Evolutionary conservation across 495 filamentous ascomycete species (phyloP).

Genomic region (Trichoderma reesei): DNA sequence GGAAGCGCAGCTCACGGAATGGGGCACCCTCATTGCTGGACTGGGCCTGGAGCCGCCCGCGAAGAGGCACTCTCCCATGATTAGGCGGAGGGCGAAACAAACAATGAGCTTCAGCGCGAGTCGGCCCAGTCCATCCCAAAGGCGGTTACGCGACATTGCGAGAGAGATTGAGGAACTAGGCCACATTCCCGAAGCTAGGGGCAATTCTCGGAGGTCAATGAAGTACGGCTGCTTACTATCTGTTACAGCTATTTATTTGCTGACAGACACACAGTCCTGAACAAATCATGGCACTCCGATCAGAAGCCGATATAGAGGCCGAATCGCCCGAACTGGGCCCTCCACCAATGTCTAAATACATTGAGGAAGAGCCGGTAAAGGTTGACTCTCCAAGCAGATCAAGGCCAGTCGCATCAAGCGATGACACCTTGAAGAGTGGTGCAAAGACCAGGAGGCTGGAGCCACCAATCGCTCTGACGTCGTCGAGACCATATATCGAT

Average conservation of each 20-base stretch:
- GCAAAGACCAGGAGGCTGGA: not conserved
- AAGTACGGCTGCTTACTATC: slow-evolving; percentile 42
- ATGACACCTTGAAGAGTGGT: not conserved
- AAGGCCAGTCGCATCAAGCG: slow-evolving; percentile 14
- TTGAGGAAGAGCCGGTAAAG: slow-evolving; percentile 53
- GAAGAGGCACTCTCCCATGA: slow-evolving; percentile 28
- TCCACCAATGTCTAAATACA: slow-evolving; percentile 52
- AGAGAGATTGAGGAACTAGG: slow-evolving; percentile 45
- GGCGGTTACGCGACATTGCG: slow-evolving; percentile 36
- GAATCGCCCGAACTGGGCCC: slow-evolving; percentile 61
- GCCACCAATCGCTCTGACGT: not conserved
- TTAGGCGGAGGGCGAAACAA: slow-evolving; percentile 21
- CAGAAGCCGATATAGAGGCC: slow-evolving; percentile 35
- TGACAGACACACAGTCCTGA: slow-evolving; percentile 28
- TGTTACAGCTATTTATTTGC: slow-evolving; percentile 11
- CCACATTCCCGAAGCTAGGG: slow-evolving; percentile 75
- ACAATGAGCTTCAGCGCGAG: slow-evolving; percentile 20
- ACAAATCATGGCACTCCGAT: slow-evolving; percentile 39
- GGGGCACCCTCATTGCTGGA: slow-evolving; percentile 52
- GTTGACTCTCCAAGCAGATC: slow-evolving; percentile 30
- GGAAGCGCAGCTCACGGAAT: slow-evolving; percentile 57
- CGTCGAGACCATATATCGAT: not conserved
- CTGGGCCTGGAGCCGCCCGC: slow-evolving; percentile 43
- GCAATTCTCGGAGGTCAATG: slow-evolving; percentile 60
- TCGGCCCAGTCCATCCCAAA: slow-evolving; percentile 29